Evolutionary conservation across 768 basidiomycete species (phyloP), one percentile per base, ranked within the genome.

Genomic region (Lentinula edodes): DNA sequence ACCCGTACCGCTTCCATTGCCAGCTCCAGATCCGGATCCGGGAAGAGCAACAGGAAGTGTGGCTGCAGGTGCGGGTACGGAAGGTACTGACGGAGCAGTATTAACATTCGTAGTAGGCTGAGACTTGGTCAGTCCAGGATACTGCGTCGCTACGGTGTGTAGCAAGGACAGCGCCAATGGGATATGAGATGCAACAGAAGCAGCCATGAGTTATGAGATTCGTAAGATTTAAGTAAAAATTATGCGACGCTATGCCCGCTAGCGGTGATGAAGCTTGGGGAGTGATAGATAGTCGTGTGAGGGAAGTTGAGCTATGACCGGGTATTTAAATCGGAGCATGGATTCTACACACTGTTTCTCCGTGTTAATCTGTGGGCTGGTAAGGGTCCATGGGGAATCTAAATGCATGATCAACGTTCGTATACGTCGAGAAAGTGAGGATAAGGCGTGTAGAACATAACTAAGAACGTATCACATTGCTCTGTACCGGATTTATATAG

Each of bases 161-260:
- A 82, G 71, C 48, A 81, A 68, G 35, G 80, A 80, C 45, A 82
- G 67, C 20, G 80, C 79, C 54, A 78, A 67, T 18, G 80, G 78
- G 63, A 82, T 75, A 66, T 75, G 72, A 48, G 77, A 75, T 42
- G 80, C 70, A 78, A 82, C 80, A 28, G 58, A 42, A 16, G 51
- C 57, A 45, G 60, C 55, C 55, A 56, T 56, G 18, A 5, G 28
- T 52, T 15, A 12, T 43, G 55, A 56, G 23, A 54, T 35, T 54
- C 6, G 3, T 41, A 4, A 42, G 39, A 23, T 43, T 1, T 13
- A 0, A 36, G 13, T 35, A 23, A 35, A 34, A 36, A 41, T 6
- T 56, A 32, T 56, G 55, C 39, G 38, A 41, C 23, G 42, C 55
- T 56, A 56, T 32, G 39, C 55, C 55, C 28, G 55, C 55, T 43